These are phyloP conservation scores for Hericium erinaceus DNA, from an alignment of 768 basidiomycete species.

Conservation along the genomic window DNA sequence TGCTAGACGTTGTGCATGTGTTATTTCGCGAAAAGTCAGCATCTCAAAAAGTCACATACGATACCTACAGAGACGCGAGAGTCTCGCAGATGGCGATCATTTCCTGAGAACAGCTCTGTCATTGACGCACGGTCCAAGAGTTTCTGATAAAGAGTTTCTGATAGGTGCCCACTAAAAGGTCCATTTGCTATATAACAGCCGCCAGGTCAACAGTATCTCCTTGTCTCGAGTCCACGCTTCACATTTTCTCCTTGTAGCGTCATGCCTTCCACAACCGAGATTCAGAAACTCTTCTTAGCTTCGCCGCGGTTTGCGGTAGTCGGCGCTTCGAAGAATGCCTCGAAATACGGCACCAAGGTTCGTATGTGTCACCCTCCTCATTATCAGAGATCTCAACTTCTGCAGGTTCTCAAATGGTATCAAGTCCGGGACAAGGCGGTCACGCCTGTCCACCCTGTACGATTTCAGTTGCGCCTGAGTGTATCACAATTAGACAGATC, in stretches of 20 bases:
- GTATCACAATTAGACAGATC: background rate
- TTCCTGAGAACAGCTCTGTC: too few relatives aligned
- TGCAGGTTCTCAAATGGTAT: slow-evolving; percentile 74
- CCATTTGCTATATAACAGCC: too few relatives aligned
- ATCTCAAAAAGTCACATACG: too few relatives aligned
- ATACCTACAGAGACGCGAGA: too few relatives aligned
- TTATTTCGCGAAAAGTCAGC: too few relatives aligned
- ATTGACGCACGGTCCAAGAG: too few relatives aligned
- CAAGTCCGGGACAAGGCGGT: slow-evolving; percentile 46
- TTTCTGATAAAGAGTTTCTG: too few relatives aligned
- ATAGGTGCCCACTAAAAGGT: too few relatives aligned
- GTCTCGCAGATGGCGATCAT: too few relatives aligned
- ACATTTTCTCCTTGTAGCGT: background rate
- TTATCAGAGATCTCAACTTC: background rate
- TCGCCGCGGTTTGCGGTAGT: slow-evolving; percentile 66
- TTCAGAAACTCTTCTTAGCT: slow-evolving; percentile 46
- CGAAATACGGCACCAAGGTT: slow-evolving; percentile 74
- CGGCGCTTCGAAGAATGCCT: slow-evolving; percentile 72
- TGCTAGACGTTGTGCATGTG: too few relatives aligned
- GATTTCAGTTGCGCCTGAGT: slow-evolving; percentile 11
- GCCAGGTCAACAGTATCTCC: background rate
- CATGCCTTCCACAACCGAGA: slow-evolving; percentile 27
- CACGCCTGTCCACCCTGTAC: slow-evolving; percentile 68
- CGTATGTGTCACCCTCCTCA: background rate
- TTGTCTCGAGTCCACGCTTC: too few relatives aligned